Base-by-base conservation (phyloP, 2,329 filamentous ascomycete species). In the Pestalotiopsis sp. region DNA sequence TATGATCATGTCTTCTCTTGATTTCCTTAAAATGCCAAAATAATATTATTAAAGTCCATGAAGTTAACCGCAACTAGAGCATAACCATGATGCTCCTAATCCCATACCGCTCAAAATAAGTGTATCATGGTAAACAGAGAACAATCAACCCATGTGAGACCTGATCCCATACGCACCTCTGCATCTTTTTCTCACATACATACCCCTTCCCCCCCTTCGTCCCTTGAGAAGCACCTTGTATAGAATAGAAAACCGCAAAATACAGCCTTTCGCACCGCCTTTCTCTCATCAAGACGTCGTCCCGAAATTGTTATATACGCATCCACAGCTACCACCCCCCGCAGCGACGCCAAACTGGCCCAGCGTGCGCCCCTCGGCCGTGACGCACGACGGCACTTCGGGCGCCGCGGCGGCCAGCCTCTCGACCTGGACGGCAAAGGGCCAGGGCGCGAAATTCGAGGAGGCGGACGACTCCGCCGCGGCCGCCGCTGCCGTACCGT, bases 381-480 rank as follows among this genome's bases (percentile, higher is more conserved):
- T 80, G 64, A 80, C 83, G 76, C 91, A 92, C 23, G 83, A 82
- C 1, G 90, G 90, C 3, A 86, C 81, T 6, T 83, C 82, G 2
- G 79, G 49, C 2, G 84, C 86, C 11, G 84, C 83, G 1, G 74
- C 77, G 70, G 87, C 85, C 36, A 81, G 76, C 77, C 91, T 85
- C 67, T 82, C 80, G 52, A 91, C 79, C 64, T 88, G 84, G 1
- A 90, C 84, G 20, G 87, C 85, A 68, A 84, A 90, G 0, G 89
- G 87, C 89, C 89, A 92, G 1, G 78, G 72, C 14, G 78, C 72
- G 72, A 82, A 85, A 17, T 73, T 75, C 13, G 68, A 78, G 71
- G 73, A 82, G 84, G 27, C 73, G 74, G 14, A 68, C 65, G 52
- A 66, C 72, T 57, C 67, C 62, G 36, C 67, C 68, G 9, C 67